These are phyloP conservation scores for Ustilago shanxiensis DNA, from an alignment of 1,284 basidiomycete species.

Conservation along the genomic window DNA sequence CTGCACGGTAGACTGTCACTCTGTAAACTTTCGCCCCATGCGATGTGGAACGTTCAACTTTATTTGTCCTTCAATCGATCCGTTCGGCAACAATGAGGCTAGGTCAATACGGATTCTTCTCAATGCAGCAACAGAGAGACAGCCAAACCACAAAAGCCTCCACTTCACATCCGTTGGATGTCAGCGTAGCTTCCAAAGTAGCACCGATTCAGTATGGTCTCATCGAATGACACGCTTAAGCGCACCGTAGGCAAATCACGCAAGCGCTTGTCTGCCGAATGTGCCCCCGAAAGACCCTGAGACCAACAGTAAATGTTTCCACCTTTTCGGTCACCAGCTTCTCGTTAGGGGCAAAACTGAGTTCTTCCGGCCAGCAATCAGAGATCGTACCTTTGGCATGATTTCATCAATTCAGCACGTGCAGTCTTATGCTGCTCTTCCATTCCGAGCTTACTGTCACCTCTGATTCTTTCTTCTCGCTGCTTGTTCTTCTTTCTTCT, in stretches of 20 bases:
- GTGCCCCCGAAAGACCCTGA: neutral
- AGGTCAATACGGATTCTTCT: neutral
- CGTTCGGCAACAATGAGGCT: neutral
- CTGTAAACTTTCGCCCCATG: neutral
- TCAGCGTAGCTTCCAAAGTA: too few relatives aligned
- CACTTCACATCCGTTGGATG: neutral
- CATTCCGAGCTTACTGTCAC: too few relatives aligned
- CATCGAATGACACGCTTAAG: neutral
- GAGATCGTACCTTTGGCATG: neutral
- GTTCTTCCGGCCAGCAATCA: neutral
- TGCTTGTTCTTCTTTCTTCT: slow-evolving; percentile 4
- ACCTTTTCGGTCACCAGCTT: neutral
- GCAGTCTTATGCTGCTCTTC: slow-evolving; percentile 1
- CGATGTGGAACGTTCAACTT: neutral
- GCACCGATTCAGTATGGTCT: slow-evolving; percentile 2
- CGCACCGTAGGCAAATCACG: neutral
- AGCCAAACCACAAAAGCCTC: neutral
- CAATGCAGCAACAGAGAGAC: neutral
- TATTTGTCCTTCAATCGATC: neutral
- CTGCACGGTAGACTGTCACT: neutral
- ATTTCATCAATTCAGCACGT: neutral
- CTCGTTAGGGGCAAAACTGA: neutral
- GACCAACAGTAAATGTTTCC: neutral
- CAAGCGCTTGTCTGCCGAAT: slow-evolving; percentile 1
- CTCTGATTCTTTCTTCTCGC: neutral